Evolutionary conservation across 2,329 filamentous ascomycete species (phyloP), one percentile per base, ranked within the genome.

Genomic region (Gliomastix tumulicola): DNA sequence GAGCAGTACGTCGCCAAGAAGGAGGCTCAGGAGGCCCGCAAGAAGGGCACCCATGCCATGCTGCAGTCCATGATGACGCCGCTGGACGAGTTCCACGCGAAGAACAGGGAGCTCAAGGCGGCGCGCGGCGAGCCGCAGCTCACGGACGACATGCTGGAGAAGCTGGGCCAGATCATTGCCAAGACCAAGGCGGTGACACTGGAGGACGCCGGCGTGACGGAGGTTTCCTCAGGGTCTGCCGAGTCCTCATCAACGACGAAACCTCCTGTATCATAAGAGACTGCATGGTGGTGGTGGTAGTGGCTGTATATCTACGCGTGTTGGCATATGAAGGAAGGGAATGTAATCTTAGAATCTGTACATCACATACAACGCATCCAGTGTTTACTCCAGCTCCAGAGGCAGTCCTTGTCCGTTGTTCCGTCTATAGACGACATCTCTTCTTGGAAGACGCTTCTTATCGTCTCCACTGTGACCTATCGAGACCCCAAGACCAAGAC

Each of bases 1-100:
- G 65, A 74, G 32, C 83, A 82, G 57, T 94, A 83, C 55, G 59
- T 89, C 36, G 68, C 68, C 46, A 63, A 68, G 60, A 82, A 81
- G 68, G 68, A 77, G 57, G 62, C 68, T 41, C 72, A 82, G 55
- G 80, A 76, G 30, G 54, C 51, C 20, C 62, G 57, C 43, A 58
- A 61, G 56, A 62, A 67, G 53, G 44, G 51, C 36, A 45, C 47
- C 22, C 15, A 45, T 33, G 50, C 57, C 39, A 50, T 51, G 34
- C 35, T 49, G 36, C 45, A 49, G 35, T 49, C 55, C 4, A 73
- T 74, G 69, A 61, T 63, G 48, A 76, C 74, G 21, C 76, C 77
- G 21, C 55, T 79, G 40, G 67, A 78, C 49, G 76, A 80, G 59
- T 67, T 73, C 51, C 75, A 79, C 57, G 66, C 68, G 49, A 65